A percentile compares a stretch with the other conserved stretches of the same genome.
phyloP scores from a whole-genome alignment of 345 rosid genomes.

The Brassica cretica region DNA sequence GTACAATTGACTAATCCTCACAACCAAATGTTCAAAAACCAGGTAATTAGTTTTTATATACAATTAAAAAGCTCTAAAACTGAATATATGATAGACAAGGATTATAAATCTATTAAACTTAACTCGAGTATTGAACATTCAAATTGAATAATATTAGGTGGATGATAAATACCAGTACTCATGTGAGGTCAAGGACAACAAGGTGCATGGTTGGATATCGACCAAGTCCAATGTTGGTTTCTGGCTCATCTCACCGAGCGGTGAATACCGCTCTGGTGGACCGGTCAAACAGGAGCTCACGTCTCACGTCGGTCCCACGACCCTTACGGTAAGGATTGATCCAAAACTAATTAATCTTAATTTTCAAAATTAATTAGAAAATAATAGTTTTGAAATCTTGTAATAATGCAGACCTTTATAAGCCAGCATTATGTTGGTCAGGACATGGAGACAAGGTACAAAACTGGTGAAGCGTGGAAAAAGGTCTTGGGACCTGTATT shows the following conservation, averaged over 20 bases:
- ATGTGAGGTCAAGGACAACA: conserved; percentile 55
- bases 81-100: not conserved
- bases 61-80: not conserved
- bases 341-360: not conserved
- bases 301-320: conserved; percentile 73
- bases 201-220: conserved; percentile 90
- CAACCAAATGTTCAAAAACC: conserved; percentile 65
- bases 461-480: conserved; percentile 73
- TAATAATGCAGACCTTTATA: conserved; percentile 63
- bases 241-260: conserved; percentile 81
- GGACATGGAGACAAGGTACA: conserved; percentile 54
- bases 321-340: conserved; percentile 49
- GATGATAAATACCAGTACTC: conserved; percentile 90
- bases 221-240: conserved; percentile 59
- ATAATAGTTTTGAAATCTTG: not conserved
- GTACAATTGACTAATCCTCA: conserved; percentile 65
- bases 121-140: not conserved
- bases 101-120: not conserved
- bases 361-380: not conserved
- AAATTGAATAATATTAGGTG: conserved; percentile 47
- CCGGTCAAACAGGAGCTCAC: conserved; percentile 90
- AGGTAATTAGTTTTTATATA: conserved; percentile 44
- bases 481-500: conserved; percentile 82
- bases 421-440: conserved; percentile 76
- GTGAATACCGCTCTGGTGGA: conserved; percentile 71